These are phyloP conservation scores for Neurospora sp. DNA, from an alignment of 495 filamentous ascomycete genomes.

Conservation along the genomic window DNA sequence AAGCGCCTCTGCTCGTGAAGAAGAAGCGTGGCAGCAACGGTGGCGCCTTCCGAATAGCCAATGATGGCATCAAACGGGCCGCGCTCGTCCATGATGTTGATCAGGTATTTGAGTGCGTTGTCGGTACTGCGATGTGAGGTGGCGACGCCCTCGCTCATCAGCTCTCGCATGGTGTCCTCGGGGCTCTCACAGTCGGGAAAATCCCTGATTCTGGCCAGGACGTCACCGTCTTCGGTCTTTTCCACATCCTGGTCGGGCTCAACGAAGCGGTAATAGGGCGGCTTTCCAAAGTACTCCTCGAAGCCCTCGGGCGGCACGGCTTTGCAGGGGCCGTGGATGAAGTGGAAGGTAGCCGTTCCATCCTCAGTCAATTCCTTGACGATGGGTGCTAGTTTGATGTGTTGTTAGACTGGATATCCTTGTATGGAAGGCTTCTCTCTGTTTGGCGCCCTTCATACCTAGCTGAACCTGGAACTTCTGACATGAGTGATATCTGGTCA, in stretches of 20 bases:
- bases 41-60: slow-evolving; percentile 54
- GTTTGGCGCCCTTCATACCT: slow-evolving; percentile 18
- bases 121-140: slow-evolving; percentile 31
- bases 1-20: slow-evolving; percentile 40
- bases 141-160: slow-evolving; percentile 38
- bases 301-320: slow-evolving; percentile 38
- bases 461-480: slow-evolving; percentile 46
- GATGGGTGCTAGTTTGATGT: slow-evolving; percentile 26
- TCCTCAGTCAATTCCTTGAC: slow-evolving; percentile 37
- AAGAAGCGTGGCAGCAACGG: slow-evolving; percentile 45
- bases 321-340: slow-evolving; percentile 37
- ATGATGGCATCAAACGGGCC: slow-evolving; percentile 45
- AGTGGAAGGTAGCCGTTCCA: slow-evolving; percentile 33
- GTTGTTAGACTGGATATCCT: not conserved
- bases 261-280: slow-evolving; percentile 41
- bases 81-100: slow-evolving; percentile 39
- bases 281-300: slow-evolving; percentile 42
- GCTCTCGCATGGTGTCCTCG: slow-evolving; percentile 41
- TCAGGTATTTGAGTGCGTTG: slow-evolving; percentile 32
- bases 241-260: slow-evolving; percentile 32
- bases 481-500: slow-evolving; percentile 1
- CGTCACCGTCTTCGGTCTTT: slow-evolving; percentile 31
- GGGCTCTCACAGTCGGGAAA: slow-evolving; percentile 37
- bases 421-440: not conserved
- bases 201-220: slow-evolving; percentile 39